phyloP scores from a whole-genome alignment of 2,329 filamentous ascomycete species.

The Gaeumannomyces sp. region DNA sequence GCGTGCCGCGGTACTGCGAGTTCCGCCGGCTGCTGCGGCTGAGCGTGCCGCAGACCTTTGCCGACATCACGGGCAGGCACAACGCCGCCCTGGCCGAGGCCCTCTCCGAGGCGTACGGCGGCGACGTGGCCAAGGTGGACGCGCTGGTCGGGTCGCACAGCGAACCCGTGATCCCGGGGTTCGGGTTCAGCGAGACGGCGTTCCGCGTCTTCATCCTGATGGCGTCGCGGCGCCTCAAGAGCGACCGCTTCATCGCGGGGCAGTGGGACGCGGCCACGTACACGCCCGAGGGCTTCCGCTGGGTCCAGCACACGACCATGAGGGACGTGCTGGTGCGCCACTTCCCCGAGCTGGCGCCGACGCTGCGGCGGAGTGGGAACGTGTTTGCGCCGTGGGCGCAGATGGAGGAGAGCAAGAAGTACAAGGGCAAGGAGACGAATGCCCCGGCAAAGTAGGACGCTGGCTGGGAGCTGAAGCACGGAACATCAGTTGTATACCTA shows the following conservation, averaged over 20 bases:
- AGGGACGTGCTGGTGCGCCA: constrained; percentile 35
- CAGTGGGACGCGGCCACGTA: constrained; percentile 34
- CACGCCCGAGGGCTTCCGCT: constrained; percentile 32
- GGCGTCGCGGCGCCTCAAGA: constrained; percentile 35
- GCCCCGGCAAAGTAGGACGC: too few relatives aligned
- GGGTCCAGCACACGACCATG: constrained; percentile 37
- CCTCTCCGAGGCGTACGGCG: constrained; percentile 31
- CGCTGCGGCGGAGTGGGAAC: constrained; percentile 26
- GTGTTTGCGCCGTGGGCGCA: constrained; percentile 21
- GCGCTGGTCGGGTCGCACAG: constrained; percentile 34
- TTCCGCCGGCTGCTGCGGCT: constrained; percentile 39
- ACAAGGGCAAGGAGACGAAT: too few relatives aligned
- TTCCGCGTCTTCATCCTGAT: constrained; percentile 40
- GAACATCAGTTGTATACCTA: too few relatives aligned
- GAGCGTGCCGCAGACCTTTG: constrained; percentile 28
- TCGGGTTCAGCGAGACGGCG: constrained; percentile 41
- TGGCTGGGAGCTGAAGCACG: too few relatives aligned
- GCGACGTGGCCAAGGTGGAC: constrained; percentile 36
- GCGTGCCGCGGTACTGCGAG: constrained; percentile 37
- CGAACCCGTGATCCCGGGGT: constrained; percentile 37
- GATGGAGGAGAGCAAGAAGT: too few relatives aligned
- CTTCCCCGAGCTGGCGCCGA: constrained; percentile 31
- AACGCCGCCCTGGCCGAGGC: constrained; percentile 28
- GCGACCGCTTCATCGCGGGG: constrained; percentile 37
- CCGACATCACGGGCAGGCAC: constrained; percentile 30